Base-by-base conservation (phyloP, 495 filamentous ascomycete genomes). In the Tuber borchii region DNA sequence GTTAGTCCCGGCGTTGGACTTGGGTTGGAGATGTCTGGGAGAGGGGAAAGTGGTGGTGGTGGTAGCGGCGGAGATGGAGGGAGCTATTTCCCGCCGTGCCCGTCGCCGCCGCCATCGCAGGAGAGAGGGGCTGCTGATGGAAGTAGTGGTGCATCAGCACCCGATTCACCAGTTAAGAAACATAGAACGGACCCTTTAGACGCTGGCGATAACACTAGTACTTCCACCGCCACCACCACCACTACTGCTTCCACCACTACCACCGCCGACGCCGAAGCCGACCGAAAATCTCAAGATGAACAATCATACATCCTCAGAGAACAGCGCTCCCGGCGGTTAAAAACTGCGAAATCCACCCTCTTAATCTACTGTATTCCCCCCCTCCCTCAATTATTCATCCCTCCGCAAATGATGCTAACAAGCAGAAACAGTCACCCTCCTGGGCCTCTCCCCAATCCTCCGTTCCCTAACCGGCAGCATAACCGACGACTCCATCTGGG, bases 381-480 rank as follows among this genome's bases (percentile, higher is more conserved):
- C 43, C 17, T 31, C 56, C 17, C 70, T 61, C 51, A 61, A 61
- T 14, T n/a, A 46, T 51, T 65, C 2, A 34, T 8, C 46, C 14
- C 44, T 56, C 12, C 31, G 40, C 34, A 34, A 9, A 31, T 39
- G 48, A 43, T 65, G 37, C 71, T 79, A 40, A 81, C 61, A 39
- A 16, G 2, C 6, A 40, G 10, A 56, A 56, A 37, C 39, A 82
- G 80, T 82, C 45, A 91, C 93, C 7, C 87, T 99, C 42, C 88
- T 97, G 22, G 95, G 94, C 6, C 88, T 99, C 5, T 95, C 92
- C 40, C 95, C 95, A 0, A 98, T 99, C 77, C 87, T 98, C 48
- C 97, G 97, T 84, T 97, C 93, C 6, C 88, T 99, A 20, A 98
- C 95, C 1, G 90, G 90, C 48, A 97, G 94, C 8, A 97, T 94